A percentile compares a stretch with the other conserved stretches of the same genome.
Conservation (phyloP, 163 green algal species). For the Chloromonas sp. region DNA sequence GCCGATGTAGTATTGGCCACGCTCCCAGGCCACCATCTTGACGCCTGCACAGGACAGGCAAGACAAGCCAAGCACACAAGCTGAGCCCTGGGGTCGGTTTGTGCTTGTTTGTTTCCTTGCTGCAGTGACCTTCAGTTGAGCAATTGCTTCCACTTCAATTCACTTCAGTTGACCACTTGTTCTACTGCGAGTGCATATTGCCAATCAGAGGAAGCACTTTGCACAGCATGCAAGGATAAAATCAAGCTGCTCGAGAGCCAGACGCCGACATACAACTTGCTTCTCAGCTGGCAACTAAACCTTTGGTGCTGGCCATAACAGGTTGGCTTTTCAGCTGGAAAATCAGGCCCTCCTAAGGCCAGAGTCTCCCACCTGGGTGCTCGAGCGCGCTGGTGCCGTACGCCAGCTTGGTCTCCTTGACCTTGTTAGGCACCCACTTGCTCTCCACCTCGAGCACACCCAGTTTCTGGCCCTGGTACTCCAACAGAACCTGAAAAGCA, state of each 20-base stretch:
- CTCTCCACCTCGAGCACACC: slow-evolving; percentile 57
- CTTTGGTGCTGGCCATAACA: background rate
- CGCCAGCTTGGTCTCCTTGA: slow-evolving; percentile 51
- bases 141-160: no score
- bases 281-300: background rate
- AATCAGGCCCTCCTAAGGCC: no score
- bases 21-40: slow-evolving; percentile 65
- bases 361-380: slow-evolving; percentile 43
- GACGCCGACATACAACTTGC: background rate
- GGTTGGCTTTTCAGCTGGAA: background rate
- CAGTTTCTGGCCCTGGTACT: slow-evolving; percentile 58
- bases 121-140: no score
- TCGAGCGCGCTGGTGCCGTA: slow-evolving; percentile 65
- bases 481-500: slow-evolving; percentile 51
- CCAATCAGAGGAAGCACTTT: background rate
- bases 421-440: slow-evolving; percentile 61
- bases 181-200: no score
- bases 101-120: background rate
- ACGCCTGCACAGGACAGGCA: slow-evolving; percentile 16
- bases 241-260: background rate
- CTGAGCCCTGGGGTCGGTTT: background rate
- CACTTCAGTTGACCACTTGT: no score
- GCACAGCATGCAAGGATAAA: background rate
- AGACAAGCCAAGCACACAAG: background rate
- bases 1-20: slow-evolving; percentile 55